Evolutionary conservation across 75 land plant species (phyloP).

Genomic region (Picea glauca): DNA sequence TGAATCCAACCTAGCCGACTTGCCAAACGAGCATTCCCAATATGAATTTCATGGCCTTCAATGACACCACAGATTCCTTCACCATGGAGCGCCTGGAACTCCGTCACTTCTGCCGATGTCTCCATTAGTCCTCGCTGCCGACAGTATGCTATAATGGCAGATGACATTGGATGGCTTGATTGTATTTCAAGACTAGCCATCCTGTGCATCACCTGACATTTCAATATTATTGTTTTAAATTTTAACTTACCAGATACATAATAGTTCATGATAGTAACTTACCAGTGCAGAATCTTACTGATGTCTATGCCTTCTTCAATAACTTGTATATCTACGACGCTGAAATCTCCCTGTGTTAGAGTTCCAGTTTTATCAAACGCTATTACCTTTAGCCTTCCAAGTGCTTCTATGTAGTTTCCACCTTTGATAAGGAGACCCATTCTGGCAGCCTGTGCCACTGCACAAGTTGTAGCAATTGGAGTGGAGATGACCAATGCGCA

Average conservation of each 20-base stretch:
- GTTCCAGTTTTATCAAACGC: slow-evolving; percentile 99
- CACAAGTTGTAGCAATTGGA: slow-evolving; percentile 84
- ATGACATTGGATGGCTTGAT: slow-evolving; percentile 93
- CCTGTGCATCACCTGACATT: slow-evolving; percentile 29
- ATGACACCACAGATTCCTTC: slow-evolving; percentile 78
- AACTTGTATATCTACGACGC: slow-evolving; percentile 45
- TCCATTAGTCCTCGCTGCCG: slow-evolving; percentile 37
- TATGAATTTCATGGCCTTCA: slow-evolving; percentile 52
- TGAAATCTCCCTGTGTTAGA: slow-evolving; percentile 80
- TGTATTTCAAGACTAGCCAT: slow-evolving; percentile 84
- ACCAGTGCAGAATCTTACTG: slow-evolving; percentile 66
- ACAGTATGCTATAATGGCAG: slow-evolving; percentile 73
- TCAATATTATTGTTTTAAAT: background rate
- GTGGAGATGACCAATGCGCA: slow-evolving; percentile 93
- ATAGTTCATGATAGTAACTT: slow-evolving; percentile 28
- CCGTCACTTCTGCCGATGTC: slow-evolving; percentile 52
- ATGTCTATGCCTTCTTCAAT: slow-evolving; percentile 3
- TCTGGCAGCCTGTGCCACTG: slow-evolving; percentile 65
- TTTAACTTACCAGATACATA: background rate
- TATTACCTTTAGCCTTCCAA: slow-evolving; percentile 56
- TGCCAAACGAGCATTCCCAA: slow-evolving; percentile 80
- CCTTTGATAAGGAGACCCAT: slow-evolving; percentile 80
- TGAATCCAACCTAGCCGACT: slow-evolving; percentile 47
- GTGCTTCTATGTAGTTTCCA: slow-evolving; percentile 69
- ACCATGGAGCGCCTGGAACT: slow-evolving; percentile 65